Conservation (phyloP, 148 eudicot genomes). For the Beta vulgaris region DNA sequence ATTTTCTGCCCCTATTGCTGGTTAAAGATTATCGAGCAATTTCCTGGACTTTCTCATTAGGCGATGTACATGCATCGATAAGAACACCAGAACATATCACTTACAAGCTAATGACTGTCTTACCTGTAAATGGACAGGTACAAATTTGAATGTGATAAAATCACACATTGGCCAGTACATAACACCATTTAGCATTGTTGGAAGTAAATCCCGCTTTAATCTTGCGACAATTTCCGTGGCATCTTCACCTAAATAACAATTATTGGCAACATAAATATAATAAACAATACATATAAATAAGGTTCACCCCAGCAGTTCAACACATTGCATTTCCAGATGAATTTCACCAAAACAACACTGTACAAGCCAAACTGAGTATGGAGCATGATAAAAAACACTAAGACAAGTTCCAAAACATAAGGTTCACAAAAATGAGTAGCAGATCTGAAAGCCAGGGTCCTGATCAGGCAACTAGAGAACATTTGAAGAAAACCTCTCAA, state of each 20-base stretch:
- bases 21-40: neutral
- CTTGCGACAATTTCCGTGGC: slow-evolving; percentile 61
- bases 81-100: neutral
- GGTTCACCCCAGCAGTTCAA: neutral
- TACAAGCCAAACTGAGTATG: neutral
- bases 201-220: slow-evolving; percentile 76
- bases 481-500: no score
- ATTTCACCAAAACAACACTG: neutral
- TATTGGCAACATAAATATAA: neutral
- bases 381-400: neutral
- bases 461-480: no score
- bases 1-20: neutral
- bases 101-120: neutral
- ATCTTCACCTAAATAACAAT: slow-evolving; percentile 59
- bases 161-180: slow-evolving; percentile 96
- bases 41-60: no score
- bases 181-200: slow-evolving; percentile 67
- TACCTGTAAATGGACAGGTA: slow-evolving; percentile 92
- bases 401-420: neutral
- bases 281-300: no score
- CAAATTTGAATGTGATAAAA: slow-evolving; percentile 79
- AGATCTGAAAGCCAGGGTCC: no score
- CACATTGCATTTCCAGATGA: neutral
- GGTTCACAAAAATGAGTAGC: no score
- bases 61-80: neutral